phyloP scores from a whole-genome alignment of 2,329 filamentous ascomycete genomes.

The Ceratocystis diversiconidia region DNA sequence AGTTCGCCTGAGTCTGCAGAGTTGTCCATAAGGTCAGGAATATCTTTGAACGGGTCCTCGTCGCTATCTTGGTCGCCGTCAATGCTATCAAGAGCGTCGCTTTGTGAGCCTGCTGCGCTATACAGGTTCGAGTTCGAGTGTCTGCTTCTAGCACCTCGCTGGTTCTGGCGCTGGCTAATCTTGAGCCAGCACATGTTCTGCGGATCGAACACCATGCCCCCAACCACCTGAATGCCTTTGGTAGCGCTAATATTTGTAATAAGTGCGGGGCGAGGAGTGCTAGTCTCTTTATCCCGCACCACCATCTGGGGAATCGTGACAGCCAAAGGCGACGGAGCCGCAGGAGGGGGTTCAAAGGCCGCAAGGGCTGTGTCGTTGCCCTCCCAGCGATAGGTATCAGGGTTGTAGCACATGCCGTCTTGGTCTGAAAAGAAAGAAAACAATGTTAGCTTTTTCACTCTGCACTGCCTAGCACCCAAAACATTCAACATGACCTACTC shows the following conservation, averaged over 20 bases:
- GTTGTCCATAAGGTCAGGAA: slow-evolving; percentile 77
- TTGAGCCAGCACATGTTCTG: slow-evolving; percentile 97
- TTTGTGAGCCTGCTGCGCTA: slow-evolving; percentile 23
- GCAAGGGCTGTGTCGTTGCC: slow-evolving; percentile 80
- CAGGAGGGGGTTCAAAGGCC: slow-evolving; percentile 55
- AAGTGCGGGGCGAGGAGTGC: slow-evolving; percentile 56
- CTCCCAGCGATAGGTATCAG: slow-evolving; percentile 77
- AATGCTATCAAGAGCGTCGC: slow-evolving; percentile 41
- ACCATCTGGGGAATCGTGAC: slow-evolving; percentile 31
- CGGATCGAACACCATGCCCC: slow-evolving; percentile 98
- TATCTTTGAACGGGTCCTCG: slow-evolving; percentile 84
- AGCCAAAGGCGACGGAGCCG: slow-evolving; percentile 36
- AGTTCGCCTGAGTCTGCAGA: slow-evolving; percentile 36
- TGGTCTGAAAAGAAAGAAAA: slow-evolving; percentile 40
- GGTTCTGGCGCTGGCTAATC: slow-evolving; percentile 35
- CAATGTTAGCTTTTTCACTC: slow-evolving; percentile 23
- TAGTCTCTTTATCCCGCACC: slow-evolving; percentile 39
- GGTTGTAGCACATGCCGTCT: slow-evolving; percentile 95
- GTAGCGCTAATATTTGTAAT: slow-evolving; percentile 80
- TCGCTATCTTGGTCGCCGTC: slow-evolving; percentile 65
- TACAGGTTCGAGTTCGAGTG: slow-evolving; percentile 15
- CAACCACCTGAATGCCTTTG: slow-evolving; percentile 82
- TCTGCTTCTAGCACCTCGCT: slow-evolving; percentile 20
- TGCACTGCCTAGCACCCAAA: no score
- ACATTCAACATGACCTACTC: slow-evolving; percentile 35